These are phyloP conservation scores for Teratosphaeria gauchensis DNA, from an alignment of 2,329 filamentous ascomycete species.

Conservation along the genomic window DNA sequence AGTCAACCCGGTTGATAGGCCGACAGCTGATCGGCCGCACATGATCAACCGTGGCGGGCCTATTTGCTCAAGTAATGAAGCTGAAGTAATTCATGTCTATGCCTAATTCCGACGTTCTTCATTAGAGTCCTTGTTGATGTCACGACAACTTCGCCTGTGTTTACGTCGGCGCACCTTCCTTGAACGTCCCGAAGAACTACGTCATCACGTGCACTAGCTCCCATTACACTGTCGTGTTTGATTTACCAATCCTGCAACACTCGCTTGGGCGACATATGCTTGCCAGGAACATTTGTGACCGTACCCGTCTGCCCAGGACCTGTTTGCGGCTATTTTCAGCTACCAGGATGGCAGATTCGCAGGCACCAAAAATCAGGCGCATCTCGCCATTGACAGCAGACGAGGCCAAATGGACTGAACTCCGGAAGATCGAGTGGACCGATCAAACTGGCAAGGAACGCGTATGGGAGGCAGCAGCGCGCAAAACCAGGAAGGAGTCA, in stretches of 20 bases:
- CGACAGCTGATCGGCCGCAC: too few species aligned
- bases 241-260: not conserved
- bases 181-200: not conserved
- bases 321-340: conserved; percentile 12
- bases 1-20: not conserved
- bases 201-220: not conserved
- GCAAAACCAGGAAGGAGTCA: conserved; percentile 44
- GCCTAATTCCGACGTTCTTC: too few species aligned
- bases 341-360: not conserved
- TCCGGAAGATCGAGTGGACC: conserved; percentile 44
- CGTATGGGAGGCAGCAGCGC: conserved; percentile 41
- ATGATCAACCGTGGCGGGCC: too few species aligned
- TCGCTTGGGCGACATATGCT: not conserved
- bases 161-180: too few species aligned
- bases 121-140: too few species aligned
- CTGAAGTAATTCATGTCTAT: too few species aligned
- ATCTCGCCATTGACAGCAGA: conserved; percentile 40
- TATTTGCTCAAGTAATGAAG: too few species aligned
- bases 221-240: not conserved
- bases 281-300: not conserved
- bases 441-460: conserved; percentile 37
- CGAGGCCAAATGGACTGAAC: conserved; percentile 49
- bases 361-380: conserved; percentile 34
- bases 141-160: too few species aligned
- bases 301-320: not conserved